Conservation (phyloP, 768 basidiomycete genomes). For the Pleurotus sapidus region DNA sequence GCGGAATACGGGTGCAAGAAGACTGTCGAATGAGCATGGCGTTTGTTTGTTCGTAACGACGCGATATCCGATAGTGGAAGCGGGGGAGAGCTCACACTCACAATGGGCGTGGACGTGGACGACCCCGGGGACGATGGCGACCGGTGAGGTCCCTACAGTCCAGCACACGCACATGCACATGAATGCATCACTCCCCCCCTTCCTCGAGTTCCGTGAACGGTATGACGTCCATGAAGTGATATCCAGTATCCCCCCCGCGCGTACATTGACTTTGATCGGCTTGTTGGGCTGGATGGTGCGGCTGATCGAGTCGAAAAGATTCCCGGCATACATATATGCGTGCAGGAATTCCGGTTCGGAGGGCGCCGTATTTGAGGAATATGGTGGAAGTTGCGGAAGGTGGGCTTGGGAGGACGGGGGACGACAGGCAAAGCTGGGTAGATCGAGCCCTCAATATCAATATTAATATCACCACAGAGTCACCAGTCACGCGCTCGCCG, state of each 20-base stretch:
- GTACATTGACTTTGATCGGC: neutral
- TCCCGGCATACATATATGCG: constrained; percentile 1
- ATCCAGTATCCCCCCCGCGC: neutral
- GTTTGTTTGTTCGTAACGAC: no score
- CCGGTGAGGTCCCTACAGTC: constrained; percentile 44
- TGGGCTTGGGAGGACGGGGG: no score
- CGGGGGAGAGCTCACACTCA: constrained; percentile 26
- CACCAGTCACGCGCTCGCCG: no score
- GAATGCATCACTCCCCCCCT: no score
- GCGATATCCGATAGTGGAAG: no score
- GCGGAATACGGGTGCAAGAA: constrained; percentile 61
- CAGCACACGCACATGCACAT: constrained; percentile 32
- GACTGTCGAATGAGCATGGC: constrained; percentile 39
- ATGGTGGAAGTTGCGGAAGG: no score
- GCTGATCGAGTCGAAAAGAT: neutral
- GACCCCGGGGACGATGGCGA: constrained; percentile 57
- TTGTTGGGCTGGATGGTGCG: neutral
- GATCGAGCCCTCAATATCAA: no score
- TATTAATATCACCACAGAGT: no score
- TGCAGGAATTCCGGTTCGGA: neutral
- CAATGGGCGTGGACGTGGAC: constrained; percentile 58
- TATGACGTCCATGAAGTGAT: neutral
- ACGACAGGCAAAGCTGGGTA: no score
- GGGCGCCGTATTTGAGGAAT: no score
- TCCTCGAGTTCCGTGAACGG: neutral